phyloP scores from a whole-genome alignment of 2,329 filamentous ascomycete species.

The Tolypocladium nubicola region DNA sequence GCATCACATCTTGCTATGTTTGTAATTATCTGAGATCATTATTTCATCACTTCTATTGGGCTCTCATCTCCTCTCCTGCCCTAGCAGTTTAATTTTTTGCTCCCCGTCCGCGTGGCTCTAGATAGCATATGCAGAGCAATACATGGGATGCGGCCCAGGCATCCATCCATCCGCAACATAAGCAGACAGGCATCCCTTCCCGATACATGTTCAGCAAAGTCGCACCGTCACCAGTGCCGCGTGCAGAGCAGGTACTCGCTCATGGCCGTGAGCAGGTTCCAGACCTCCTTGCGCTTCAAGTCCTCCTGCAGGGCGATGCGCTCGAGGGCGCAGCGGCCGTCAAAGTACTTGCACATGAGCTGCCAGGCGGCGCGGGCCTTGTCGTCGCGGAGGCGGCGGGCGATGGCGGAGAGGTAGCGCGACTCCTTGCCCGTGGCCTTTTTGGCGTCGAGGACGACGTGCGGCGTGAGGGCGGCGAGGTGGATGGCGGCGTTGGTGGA shows the following conservation, averaged over 20 bases:
- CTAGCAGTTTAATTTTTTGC: neutral
- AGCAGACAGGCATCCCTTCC: neutral
- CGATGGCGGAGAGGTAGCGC: conserved; percentile 55
- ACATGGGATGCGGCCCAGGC: neutral
- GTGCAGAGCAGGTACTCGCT: conserved; percentile 57
- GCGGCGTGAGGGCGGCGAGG: conserved; percentile 46
- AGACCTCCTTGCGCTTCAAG: conserved; percentile 75
- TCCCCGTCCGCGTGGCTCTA: neutral
- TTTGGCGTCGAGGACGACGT: conserved; percentile 68
- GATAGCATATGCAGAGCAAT: neutral
- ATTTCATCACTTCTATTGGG: neutral
- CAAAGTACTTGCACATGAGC: conserved; percentile 73
- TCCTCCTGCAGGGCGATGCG: conserved; percentile 77
- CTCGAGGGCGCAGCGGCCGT: conserved; percentile 76
- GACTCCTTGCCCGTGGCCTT: conserved; percentile 70
- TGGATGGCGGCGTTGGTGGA: conserved; percentile 46
- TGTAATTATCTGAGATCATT: neutral
- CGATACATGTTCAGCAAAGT: too few relatives aligned
- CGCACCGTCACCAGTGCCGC: conserved; percentile 52
- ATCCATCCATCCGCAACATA: neutral
- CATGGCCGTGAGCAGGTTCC: conserved; percentile 53
- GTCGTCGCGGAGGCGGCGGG: conserved; percentile 39
- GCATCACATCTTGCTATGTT: neutral
- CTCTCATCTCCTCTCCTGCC: neutral
- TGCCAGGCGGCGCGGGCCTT: conserved; percentile 60